Base-by-base conservation (phyloP, 345 rosid genomes). In the Acer campestre region DNA sequence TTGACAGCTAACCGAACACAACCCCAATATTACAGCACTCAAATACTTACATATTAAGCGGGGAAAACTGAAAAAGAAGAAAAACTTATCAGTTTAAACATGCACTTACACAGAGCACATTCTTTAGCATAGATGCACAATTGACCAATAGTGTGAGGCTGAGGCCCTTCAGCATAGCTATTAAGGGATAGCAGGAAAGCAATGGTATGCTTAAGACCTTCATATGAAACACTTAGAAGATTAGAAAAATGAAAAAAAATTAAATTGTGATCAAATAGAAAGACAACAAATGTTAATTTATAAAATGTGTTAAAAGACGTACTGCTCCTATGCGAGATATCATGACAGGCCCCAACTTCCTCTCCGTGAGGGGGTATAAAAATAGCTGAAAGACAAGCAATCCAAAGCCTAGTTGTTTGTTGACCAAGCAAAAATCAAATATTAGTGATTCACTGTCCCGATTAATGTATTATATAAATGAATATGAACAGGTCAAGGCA, bases 321-420 rank as follows among this genome's bases (percentile, higher is more conserved):
- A 88, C 89, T 18, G 85, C 89, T 75, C 87, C 91, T 6, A 83
- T 25, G 56, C 87, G 83, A 44, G 88, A 79, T 40, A 88, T 64
- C 77, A 66, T 75, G 49, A 88, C 77, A 4, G 89, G 88, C 12
- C 91, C 91, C 23, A 85, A 66, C 65, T 64, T 74, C 76, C 79
- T 83, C 80, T 85, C 91, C 67, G 80, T 77, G 40, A 67, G 46
- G 42, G 91, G 88, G 75, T 88, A 88, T 8, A 88, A 35, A 72
- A 76, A 72, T 29, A 88, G 80, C 77, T 88, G 89, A 80, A 88
- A 88, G 72, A 88, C 75, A 22, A 88, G 79, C 65, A 88, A 76
- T 71, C 89, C 88, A 77, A 84, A 69, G 53, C 89, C 91, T 88
- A 40, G 42, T 55, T 56, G 46, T 68, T 73, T 40, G 69, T 56